Evolutionary conservation across 768 basidiomycete species (phyloP).

Genomic region (Kwoniella mangroviensis): DNA sequence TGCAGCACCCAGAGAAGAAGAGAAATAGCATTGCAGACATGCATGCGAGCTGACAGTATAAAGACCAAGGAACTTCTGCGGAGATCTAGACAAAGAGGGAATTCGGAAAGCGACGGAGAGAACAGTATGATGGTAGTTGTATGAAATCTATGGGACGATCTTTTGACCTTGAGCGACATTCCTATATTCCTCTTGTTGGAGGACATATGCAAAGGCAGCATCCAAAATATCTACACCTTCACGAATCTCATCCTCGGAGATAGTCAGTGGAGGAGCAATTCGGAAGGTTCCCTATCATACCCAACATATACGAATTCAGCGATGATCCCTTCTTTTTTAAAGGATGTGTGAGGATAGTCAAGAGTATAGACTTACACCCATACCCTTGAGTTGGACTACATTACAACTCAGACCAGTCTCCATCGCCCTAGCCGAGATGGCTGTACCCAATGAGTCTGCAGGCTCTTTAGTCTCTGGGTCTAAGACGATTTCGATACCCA

Average conservation of each 20-base stretch:
- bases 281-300: conserved; percentile 24
- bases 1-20: too few relatives aligned
- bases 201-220: conserved; percentile 14
- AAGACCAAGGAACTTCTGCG: too few relatives aligned
- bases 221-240: conserved; percentile 30
- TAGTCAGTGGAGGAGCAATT: conserved; percentile 38
- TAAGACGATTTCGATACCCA: conserved; percentile 34
- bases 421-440: conserved; percentile 27
- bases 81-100: too few relatives aligned
- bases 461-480: conserved; percentile 15
- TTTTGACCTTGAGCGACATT: conserved; percentile 17
- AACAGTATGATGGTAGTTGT: not conserved
- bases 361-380: conserved; percentile 19
- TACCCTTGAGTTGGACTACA: conserved; percentile 31
- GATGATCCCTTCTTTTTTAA: not conserved
- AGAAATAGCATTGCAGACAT: too few relatives aligned
- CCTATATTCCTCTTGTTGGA: conserved; percentile 21
- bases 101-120: conserved; percentile 1
- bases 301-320: not conserved
- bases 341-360: not conserved
- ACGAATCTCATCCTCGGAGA: conserved; percentile 28
- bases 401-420: conserved; percentile 33
- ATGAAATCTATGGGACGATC: not conserved
- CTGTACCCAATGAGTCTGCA: conserved; percentile 16
- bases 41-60: too few relatives aligned